These are phyloP conservation scores for Rhodotorula sp. DNA, from an alignment of 1,284 basidiomycete genomes.

Conservation along the genomic window DNA sequence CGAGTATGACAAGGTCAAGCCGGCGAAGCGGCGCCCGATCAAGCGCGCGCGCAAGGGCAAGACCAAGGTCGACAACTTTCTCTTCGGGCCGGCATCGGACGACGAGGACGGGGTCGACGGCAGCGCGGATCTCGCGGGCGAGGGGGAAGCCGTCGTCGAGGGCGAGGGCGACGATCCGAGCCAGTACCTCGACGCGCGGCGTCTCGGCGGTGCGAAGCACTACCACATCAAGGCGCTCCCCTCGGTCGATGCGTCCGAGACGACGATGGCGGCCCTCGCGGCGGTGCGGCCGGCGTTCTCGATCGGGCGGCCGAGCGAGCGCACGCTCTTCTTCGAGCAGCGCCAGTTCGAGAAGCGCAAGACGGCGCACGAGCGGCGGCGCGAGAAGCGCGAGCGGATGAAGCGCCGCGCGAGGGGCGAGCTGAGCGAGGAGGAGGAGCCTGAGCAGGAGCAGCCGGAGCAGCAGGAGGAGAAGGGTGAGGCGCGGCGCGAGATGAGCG, in stretches of 20 bases:
- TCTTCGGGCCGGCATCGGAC: conserved; percentile 2
- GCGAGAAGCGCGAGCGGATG: conserved; percentile 28
- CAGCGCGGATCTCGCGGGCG: too few species aligned
- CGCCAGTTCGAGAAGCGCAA: conserved; percentile 13
- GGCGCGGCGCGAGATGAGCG: background rate
- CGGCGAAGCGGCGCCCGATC: background rate
- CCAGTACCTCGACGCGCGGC: background rate
- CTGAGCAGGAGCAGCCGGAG: background rate
- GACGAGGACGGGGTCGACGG: background rate
- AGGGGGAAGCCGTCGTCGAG: background rate
- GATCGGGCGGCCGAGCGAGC: conserved; percentile 24
- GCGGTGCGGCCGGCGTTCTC: conserved; percentile 12
- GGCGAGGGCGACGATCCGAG: background rate
- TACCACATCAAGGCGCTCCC: conserved; percentile 7
- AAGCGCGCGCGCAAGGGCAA: background rate
- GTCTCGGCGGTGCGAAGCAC: background rate
- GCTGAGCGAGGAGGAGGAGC: conserved; percentile 12
- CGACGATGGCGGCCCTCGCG: conserved; percentile 37
- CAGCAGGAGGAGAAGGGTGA: background rate
- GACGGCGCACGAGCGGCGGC: conserved; percentile 14
- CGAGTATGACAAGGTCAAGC: background rate
- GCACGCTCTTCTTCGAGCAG: conserved; percentile 22
- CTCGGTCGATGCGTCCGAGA: conserved; percentile 26
- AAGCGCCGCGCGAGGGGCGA: conserved; percentile 9
- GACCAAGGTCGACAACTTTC: background rate